Evolutionary conservation across 2,329 filamentous ascomycete genomes (phyloP).

Genomic region (Fusarium xylarioides): DNA sequence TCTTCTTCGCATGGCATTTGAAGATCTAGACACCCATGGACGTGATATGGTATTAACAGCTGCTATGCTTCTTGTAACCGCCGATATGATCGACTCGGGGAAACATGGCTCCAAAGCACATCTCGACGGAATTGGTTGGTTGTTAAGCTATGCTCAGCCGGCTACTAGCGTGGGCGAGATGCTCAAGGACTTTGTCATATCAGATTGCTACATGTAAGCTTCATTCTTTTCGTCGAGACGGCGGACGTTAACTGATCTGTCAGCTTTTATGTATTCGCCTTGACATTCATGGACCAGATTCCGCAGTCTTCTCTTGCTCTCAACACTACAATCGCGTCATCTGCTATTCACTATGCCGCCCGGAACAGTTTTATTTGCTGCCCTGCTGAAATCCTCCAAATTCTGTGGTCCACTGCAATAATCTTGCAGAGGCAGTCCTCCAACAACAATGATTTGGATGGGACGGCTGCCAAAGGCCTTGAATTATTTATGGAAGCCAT

Average conservation of each 20-base stretch:
- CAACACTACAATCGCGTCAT: background rate
- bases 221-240: fast-evolving
- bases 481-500: background rate
- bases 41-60: background rate
- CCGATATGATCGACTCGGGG: conserved; percentile 7
- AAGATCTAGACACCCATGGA: background rate
- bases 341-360: conserved; percentile 8
- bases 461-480: background rate
- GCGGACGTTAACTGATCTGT: fast-evolving
- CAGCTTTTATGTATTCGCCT: conserved; percentile 11
- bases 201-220: conserved; percentile 11
- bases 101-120: conserved; percentile 14
- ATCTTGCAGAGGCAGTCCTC: background rate
- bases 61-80: background rate
- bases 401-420: background rate
- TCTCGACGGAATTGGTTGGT: background rate
- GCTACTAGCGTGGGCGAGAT: background rate
- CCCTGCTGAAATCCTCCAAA: conserved; percentile 3
- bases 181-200: conserved; percentile 11
- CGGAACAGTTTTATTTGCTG: conserved; percentile 14
- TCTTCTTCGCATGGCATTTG: background rate
- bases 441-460: background rate
- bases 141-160: background rate
- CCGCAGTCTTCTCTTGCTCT: background rate
- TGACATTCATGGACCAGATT: conserved; percentile 1